Percentiles rank a stretch among this genome's conserved stretches.
Conservation (phyloP, 2,329 filamentous ascomycete species). For the Cylindrodendrum hubeiense region DNA sequence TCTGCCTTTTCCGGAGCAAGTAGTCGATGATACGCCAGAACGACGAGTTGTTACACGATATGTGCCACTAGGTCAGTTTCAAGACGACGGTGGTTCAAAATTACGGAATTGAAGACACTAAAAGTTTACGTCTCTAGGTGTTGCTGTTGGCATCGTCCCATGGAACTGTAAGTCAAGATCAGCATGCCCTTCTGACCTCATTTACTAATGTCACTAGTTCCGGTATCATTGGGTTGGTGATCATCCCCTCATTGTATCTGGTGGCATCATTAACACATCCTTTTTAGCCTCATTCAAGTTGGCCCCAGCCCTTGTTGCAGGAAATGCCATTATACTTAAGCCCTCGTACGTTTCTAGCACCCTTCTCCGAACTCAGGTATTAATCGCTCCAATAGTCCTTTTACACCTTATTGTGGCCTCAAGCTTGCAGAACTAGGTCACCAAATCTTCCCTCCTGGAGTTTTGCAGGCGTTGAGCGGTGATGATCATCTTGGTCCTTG, state of each 20-base stretch:
- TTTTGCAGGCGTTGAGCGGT: conserved; percentile 70
- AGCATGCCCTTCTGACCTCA: background rate
- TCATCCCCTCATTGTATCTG: background rate
- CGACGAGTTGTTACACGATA: conserved; percentile 14
- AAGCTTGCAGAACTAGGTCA: conserved; percentile 69
- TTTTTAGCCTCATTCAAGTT: conserved; percentile 71
- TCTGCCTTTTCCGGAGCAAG: conserved; percentile 17
- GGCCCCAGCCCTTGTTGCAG: conserved; percentile 66
- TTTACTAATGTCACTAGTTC: background rate
- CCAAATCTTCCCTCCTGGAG: conserved; percentile 69
- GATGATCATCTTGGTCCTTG: conserved; percentile 70
- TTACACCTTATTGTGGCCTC: conserved; percentile 67
- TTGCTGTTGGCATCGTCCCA: conserved; percentile 20
- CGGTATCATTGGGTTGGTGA: background rate
- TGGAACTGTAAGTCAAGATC: conserved; percentile 15
- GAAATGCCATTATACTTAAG: conserved; percentile 68
- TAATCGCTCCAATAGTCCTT: conserved; percentile 49
- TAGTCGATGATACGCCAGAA: conserved; percentile 12
- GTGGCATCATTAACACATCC: conserved; percentile 37
- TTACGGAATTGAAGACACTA: background rate
- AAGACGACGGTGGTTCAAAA: background rate
- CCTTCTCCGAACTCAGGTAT: background rate
- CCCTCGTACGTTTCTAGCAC: conserved; percentile 52
- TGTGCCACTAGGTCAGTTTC: conserved; percentile 15
- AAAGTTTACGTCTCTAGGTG: background rate